phyloP scores from a whole-genome alignment of 768 basidiomycete species.

The Pisolithus sp. region DNA sequence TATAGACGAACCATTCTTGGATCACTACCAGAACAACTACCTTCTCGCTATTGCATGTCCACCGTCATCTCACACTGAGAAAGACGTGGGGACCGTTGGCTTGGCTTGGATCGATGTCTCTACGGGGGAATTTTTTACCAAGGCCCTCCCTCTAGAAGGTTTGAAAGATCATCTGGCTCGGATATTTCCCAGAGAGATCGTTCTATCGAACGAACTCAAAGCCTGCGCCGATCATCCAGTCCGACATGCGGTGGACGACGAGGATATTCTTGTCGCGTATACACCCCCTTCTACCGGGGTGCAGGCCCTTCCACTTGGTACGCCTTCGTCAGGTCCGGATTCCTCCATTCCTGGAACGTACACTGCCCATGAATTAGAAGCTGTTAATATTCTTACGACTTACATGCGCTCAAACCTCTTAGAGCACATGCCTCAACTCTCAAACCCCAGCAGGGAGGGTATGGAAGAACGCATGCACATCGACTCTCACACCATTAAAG shows the following conservation, averaged over 20 bases:
- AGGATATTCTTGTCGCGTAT: constrained; percentile 51
- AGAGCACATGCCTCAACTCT: constrained; percentile 69
- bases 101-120: constrained; percentile 95
- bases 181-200: constrained; percentile 76
- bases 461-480: constrained; percentile 70
- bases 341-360: constrained; percentile 13
- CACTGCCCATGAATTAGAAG: constrained; percentile 41
- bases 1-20: constrained; percentile 85
- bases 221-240: constrained; percentile 39
- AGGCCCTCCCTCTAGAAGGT: constrained; percentile 42
- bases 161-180: constrained; percentile 80
- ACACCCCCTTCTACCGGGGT: constrained; percentile 8
- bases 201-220: constrained; percentile 46
- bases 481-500: constrained; percentile 81
- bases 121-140: constrained; percentile 89
- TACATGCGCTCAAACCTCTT: constrained; percentile 65
- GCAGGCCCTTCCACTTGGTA: neutral
- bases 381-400: constrained; percentile 55
- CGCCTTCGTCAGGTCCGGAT: constrained; percentile 13
- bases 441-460: constrained; percentile 51
- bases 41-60: constrained; percentile 57
- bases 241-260: constrained; percentile 44
- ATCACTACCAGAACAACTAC: constrained; percentile 85
- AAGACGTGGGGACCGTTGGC: constrained; percentile 35
- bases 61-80: constrained; percentile 4